Evolutionary conservation across 2,329 filamentous ascomycete genomes (phyloP), one percentile per base, ranked within the genome.

Genomic region (Metarhizium sp.): DNA sequence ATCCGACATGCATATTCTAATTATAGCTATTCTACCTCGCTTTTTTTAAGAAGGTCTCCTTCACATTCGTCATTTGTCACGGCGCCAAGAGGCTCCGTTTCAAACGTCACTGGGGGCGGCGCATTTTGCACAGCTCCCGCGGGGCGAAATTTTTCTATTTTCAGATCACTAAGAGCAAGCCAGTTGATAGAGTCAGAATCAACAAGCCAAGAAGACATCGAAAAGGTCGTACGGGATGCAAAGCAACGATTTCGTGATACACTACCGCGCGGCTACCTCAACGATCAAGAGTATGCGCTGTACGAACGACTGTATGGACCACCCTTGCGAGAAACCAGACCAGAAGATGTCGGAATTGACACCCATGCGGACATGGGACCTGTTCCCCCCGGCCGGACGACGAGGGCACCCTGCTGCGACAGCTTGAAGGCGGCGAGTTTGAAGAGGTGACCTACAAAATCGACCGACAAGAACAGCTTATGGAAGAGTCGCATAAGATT

Each of bases 231-330:
- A 36, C 82, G 87, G 55, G 77, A 83, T 61, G 86, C 89, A 40
- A 83, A 87, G 63, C 85, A 89, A 59, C 78, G 82, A 8, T 95
- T 90, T 68, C 86, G 90, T 58, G 85, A 94, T 64, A 85, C 79
- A 0, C 71, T 96, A 29, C 92, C 92, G 0, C 80, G 83, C 36
- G 84, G 79, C 38, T 82, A 89, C 62, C 70, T 96, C 52, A 84
- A 77, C 38, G 76, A 78, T 1, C 80, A 87, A 53, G 91, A 96
- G 68, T 85, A 87, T 63, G 75, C 73, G 50, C 73, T 95, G 1
- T 96, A 95, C 69, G 84, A 87, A 65, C 79, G 90, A 59, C 73
- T 95, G 16, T 96, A 94, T 67, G 92, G 92, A 1, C 77, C 85
- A 38, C 90, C 91, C 2, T 67, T 88, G 58, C 78, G 84, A 46